Base-by-base conservation (phyloP, 2,329 filamentous ascomycete genomes). In the Colletotrichum camelliae region DNA sequence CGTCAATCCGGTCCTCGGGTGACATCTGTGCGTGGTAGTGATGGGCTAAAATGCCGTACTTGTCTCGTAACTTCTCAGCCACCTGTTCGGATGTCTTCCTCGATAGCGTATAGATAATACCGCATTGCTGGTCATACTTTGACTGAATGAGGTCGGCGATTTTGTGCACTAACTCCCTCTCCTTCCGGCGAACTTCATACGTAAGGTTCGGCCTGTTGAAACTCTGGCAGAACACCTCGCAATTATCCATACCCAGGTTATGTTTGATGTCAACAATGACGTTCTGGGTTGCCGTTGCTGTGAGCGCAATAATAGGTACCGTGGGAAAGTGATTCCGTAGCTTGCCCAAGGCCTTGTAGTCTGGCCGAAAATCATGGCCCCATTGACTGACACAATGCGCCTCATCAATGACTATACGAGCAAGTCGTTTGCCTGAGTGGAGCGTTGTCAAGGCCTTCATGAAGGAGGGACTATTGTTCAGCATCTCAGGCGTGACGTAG, bases 361-460 rank as follows among this genome's bases (percentile, higher is more conserved):
- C 96, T 1, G 96, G 96, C 61, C 97, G 92, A 82, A 99, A 99
- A 83, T 99, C 97, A 80, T 99, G 97, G 1, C 97, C 97, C 97
- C 97, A 99, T 87, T 99, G 96, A 84, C 97, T 98, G 31, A 99
- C 96, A 84, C 97, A 99, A 83, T 99, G 97, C n/a, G 97, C 97
- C 86, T 99, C 97, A 79, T 99, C 97, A 77, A 99, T 98, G 69
- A 99, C 97, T 65, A 99, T 92, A 31, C 97, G 92, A 18, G 97
- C 96, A 68, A 99, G 91, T 80, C 93, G 94, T 5, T 89, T 87
- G 67, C 92, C 92, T 16, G 85, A 84, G 83, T 98, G 90, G n/a
- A 99, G 88, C 4, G 87, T 88, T 67, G 91, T 86, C 77, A 99
- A 88, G 4, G 89, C 90, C 67, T 88, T 89, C 74, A 92, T 87